phyloP scores from a whole-genome alignment of 1,284 basidiomycete genomes.

The Anthracocystis setariae region DNA sequence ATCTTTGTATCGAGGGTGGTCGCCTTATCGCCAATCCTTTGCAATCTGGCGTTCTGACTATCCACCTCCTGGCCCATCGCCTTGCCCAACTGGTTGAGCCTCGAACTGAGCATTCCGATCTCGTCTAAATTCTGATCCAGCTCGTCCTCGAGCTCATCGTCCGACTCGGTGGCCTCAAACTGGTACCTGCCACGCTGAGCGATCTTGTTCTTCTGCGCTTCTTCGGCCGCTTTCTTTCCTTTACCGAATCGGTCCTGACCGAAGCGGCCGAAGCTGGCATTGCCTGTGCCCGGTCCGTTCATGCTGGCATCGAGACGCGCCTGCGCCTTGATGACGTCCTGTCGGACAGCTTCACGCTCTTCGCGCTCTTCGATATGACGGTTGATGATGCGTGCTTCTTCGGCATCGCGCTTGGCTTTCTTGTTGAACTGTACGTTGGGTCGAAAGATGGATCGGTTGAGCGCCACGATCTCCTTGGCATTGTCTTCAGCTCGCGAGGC shows the following conservation, averaged over 20 bases:
- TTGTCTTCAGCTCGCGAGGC: conserved; percentile 89
- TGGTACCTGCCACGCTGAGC: conserved; percentile 86
- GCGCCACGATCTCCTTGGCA: conserved; percentile 89
- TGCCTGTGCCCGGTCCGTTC: conserved; percentile 54
- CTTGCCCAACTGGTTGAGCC: conserved; percentile 83
- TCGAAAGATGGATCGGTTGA: conserved; percentile 94
- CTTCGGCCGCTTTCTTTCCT: conserved; percentile 34
- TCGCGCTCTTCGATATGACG: conserved; percentile 89
- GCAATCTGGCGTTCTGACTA: conserved; percentile 61
- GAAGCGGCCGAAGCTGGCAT: conserved; percentile 50
- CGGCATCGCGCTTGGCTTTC: conserved; percentile 85
- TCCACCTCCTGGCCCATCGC: conserved; percentile 76
- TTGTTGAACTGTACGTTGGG: conserved; percentile 67
- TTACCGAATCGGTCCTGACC: conserved; percentile 56
- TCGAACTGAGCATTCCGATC: conserved; percentile 81
- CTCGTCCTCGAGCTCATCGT: conserved; percentile 84
- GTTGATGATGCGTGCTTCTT: conserved; percentile 85
- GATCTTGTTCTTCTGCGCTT: conserved; percentile 44
- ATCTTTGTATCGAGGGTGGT: conserved; percentile 63
- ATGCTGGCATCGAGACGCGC: conserved; percentile 82
- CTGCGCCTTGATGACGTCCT: conserved; percentile 83
- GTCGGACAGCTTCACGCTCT: conserved; percentile 73
- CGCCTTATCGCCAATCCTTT: conserved; percentile 63
- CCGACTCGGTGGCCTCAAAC: conserved; percentile 93
- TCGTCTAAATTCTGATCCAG: conserved; percentile 92